Evolutionary conservation across 495 filamentous ascomycete genomes (phyloP).

Genomic region (Penicillium robsamsonii): DNA sequence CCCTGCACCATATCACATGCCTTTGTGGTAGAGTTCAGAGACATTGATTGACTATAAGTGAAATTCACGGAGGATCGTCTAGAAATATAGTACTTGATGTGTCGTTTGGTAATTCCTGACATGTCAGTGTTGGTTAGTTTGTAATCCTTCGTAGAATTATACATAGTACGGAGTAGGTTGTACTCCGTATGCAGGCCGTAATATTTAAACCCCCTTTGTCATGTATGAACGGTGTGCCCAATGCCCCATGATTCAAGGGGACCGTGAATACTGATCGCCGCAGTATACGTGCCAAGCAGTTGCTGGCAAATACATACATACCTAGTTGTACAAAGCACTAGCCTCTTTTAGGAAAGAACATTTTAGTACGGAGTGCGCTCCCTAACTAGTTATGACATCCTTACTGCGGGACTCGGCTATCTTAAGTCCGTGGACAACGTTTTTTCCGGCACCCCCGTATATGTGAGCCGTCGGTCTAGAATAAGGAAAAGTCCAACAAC

Average conservation of each 20-base stretch:
- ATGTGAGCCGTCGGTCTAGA: neutral
- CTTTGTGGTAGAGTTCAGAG: neutral
- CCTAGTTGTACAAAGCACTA: neutral
- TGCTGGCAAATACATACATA: neutral
- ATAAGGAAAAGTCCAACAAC: neutral
- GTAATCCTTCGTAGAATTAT: no score
- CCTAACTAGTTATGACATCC: neutral
- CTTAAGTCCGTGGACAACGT: neutral
- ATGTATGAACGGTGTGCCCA: constrained; percentile 1
- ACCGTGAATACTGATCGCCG: neutral
- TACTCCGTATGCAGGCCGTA: no score
- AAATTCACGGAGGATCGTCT: constrained; percentile 4
- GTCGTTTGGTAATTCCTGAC: neutral
- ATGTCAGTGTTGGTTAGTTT: neutral
- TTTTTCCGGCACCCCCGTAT: neutral
- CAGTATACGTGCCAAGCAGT: neutral
- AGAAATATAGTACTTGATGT: neutral
- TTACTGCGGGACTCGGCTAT: neutral
- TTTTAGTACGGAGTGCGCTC: no score
- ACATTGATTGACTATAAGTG: neutral
- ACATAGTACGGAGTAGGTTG: no score
- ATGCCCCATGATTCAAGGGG: neutral
- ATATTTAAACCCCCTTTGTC: neutral
- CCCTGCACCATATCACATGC: neutral
- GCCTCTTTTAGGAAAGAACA: neutral